Evolutionary conservation across 1,284 basidiomycete genomes (phyloP), one percentile per base, ranked within the genome.

Genomic region (Moniliophthora roreri): DNA sequence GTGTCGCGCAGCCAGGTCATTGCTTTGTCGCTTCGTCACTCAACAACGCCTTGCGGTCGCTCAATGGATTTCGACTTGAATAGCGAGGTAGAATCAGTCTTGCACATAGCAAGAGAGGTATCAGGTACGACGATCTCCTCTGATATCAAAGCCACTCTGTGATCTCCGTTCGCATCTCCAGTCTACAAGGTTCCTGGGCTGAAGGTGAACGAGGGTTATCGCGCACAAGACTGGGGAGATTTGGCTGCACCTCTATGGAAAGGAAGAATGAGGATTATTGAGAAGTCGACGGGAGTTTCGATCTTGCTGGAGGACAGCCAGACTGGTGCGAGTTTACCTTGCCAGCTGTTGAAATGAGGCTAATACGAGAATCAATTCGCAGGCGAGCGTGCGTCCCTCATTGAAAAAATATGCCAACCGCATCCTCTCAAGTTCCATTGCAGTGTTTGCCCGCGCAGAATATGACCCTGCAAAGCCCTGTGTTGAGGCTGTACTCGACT

Each of bases 401-500:
- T 48, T 54, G 44, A 48, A 44, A 45, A 48, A 45, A 53, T 50
- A 56, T 46, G 44, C 51, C 24, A 51, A 32, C 41, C 42, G 18
- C 45, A 55, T 37, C 32, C 58, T 53, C 47, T 32, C 6, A 13
- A 11, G 15, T 26, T 23, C 18, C 23, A 16, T 41, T 45, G 37
- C 57, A 92, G 89, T 95, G 45, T 99, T 99, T 70, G 97, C 96
- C 24, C 87, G 87, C 60, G 86, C 92, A 9, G 85, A 87, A n/a
- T 99, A 98, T 67, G 87, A 92, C 63, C 79, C 88, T 9, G 76
- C 82, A 32, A 87, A 87, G 42, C 89, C 92, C 5, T 87, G 85
- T 24, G 93, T 98, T 16, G 97, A 99, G 65, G 91, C 95, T 6
- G 95, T 98, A 5, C 80, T 99, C 23, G 96, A 99, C 70, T 96